These are phyloP conservation scores for Solanum chacoense DNA, from an alignment of 305 asterid species.

Conservation along the genomic window DNA sequence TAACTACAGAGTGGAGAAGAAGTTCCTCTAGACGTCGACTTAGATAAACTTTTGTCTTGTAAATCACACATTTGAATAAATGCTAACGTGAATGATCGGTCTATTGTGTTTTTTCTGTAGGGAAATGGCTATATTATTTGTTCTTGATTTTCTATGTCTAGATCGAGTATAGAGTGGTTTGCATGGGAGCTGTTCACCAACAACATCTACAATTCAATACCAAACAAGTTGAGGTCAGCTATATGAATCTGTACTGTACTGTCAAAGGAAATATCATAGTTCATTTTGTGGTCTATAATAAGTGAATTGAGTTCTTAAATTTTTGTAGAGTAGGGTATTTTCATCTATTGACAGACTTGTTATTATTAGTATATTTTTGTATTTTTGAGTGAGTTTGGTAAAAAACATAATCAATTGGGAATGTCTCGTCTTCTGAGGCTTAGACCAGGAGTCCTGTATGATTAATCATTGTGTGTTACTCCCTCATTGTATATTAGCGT, in stretches of 20 bases:
- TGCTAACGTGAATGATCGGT: background rate
- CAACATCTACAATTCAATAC: background rate
- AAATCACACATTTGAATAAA: background rate
- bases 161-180: background rate
- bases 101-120: background rate
- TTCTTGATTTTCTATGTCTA: background rate
- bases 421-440: background rate
- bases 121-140: background rate
- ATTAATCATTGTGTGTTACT: background rate
- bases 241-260: background rate
- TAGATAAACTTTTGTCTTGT: background rate
- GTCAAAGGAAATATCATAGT: background rate
- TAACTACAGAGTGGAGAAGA: background rate
- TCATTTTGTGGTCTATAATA: background rate
- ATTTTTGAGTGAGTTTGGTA: background rate
- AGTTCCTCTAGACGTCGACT: background rate
- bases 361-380: background rate
- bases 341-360: background rate
- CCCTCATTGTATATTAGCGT: background rate
- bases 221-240: background rate
- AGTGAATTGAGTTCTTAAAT: background rate
- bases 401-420: background rate
- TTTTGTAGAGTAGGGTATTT: background rate
- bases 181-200: background rate
- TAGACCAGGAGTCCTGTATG: background rate